Conservation (phyloP, 495 filamentous ascomycete genomes). For the Ramalina peruviana region DNA sequence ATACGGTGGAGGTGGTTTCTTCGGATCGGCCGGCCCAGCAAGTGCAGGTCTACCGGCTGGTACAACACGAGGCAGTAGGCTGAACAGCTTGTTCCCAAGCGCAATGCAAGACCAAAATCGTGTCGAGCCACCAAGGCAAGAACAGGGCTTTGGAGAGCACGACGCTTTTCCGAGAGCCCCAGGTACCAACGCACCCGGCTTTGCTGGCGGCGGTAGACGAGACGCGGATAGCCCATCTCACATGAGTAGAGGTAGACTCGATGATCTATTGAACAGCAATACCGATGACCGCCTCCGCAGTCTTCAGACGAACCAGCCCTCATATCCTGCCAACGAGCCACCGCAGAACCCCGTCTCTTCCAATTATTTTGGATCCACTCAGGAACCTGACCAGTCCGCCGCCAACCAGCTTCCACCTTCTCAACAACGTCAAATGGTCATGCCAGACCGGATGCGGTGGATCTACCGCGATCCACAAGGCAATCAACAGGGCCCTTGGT, state of each 20-base stretch:
- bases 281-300: conserved; percentile 19
- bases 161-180: conserved; percentile 5
- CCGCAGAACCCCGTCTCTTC: conserved; percentile 10
- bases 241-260: conserved; percentile 40
- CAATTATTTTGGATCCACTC: conserved; percentile 11
- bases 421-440: conserved; percentile 88
- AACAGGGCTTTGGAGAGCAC: conserved; percentile 29
- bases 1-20: conserved; percentile 40
- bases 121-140: conserved; percentile 32
- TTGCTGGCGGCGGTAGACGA: conserved; percentile 25
- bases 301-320: conserved; percentile 3
- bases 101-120: conserved; percentile 85
- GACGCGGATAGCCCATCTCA: conserved; percentile 54
- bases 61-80: conserved; percentile 61
- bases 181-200: conserved; percentile 37
- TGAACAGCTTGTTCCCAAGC: conserved; percentile 73
- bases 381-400: conserved; percentile 20
- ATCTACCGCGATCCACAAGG: conserved; percentile 93
- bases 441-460: conserved; percentile 98
- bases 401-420: conserved; percentile 47
- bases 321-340: conserved; percentile 11
- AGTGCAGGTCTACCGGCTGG: conserved; percentile 26
- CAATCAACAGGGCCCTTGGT: conserved; percentile 83
- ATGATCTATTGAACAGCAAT: conserved; percentile 35
- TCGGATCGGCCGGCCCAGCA: conserved; percentile 33